phyloP scores from a whole-genome alignment of 225 moss, liverwort and hornwort genomes.

The Takakia lepidozioides region DNA sequence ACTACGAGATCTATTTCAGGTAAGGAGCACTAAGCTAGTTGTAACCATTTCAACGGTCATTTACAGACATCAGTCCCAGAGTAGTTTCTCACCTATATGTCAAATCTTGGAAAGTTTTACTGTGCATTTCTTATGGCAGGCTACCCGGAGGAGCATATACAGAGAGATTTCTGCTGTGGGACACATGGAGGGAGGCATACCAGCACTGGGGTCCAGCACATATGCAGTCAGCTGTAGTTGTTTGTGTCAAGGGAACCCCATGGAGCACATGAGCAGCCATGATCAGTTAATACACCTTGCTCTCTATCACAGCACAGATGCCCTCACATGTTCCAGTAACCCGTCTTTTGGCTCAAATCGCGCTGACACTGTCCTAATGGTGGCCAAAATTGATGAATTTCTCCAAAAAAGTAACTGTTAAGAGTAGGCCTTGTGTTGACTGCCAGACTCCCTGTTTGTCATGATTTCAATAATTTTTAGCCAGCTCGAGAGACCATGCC shows the following conservation, averaged over 20 bases:
- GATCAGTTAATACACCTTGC: conserved; percentile 26
- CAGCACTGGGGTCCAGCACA: conserved; percentile 5
- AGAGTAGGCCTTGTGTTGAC: too few species aligned
- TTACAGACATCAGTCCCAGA: too few species aligned
- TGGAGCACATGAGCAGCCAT: conserved; percentile 11
- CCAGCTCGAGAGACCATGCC: too few species aligned
- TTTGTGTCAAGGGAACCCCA: background rate
- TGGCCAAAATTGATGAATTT: conserved; percentile 45
- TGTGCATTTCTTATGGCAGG: conserved; percentile 12
- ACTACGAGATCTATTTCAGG: conserved; percentile 56
- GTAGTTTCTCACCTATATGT: too few species aligned
- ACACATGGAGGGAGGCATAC: conserved; percentile 4
- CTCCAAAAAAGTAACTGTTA: conserved; percentile 22
- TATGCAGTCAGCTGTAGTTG: conserved; percentile 4
- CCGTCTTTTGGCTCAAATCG: conserved; percentile 3
- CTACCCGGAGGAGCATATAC: conserved; percentile 33
- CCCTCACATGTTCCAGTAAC: background rate
- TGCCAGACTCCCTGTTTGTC: too few species aligned
- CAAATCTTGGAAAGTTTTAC: background rate
- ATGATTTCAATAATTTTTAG: too few species aligned
- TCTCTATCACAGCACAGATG: conserved; percentile 14
- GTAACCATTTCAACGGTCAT: background rate
- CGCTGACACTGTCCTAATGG: conserved; percentile 11
- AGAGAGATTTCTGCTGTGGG: conserved; percentile 14
- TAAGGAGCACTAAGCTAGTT: conserved; percentile 11